These are phyloP conservation scores for Lagenaria siceraria DNA, from an alignment of 306 rosid species.

Conservation along the genomic window DNA sequence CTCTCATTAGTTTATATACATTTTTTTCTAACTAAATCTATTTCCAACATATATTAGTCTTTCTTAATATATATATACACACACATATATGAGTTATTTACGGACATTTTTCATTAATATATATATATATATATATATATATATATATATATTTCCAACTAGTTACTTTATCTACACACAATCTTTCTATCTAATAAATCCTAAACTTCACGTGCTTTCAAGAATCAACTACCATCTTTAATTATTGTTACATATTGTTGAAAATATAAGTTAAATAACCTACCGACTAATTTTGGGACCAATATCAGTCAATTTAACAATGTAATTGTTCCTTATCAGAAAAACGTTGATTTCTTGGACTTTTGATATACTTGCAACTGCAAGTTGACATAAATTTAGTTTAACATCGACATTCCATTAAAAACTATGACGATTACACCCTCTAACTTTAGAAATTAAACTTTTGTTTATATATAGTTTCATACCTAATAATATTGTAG, in stretches of 20 bases:
- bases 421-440: not conserved
- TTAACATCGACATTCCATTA: not conserved
- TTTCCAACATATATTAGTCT: no score
- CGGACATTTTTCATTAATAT: no score
- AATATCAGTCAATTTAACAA: not conserved
- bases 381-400: not conserved
- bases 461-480: not conserved
- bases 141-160: no score
- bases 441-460: not conserved
- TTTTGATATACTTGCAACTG: not conserved
- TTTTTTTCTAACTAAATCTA: no score
- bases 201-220: not conserved
- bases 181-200: not conserved
- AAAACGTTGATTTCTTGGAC: not conserved
- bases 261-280: not conserved
- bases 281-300: not conserved
- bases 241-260: not conserved
- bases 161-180: not conserved
- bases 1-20: not conserved
- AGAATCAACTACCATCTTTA: not conserved
- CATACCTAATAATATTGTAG: not conserved
- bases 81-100: no score
- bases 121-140: no score
- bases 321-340: no score
- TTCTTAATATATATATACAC: no score